Conservation (phyloP, 2,329 filamentous ascomycete genomes). For the Aphanoascus verrucosus region DNA sequence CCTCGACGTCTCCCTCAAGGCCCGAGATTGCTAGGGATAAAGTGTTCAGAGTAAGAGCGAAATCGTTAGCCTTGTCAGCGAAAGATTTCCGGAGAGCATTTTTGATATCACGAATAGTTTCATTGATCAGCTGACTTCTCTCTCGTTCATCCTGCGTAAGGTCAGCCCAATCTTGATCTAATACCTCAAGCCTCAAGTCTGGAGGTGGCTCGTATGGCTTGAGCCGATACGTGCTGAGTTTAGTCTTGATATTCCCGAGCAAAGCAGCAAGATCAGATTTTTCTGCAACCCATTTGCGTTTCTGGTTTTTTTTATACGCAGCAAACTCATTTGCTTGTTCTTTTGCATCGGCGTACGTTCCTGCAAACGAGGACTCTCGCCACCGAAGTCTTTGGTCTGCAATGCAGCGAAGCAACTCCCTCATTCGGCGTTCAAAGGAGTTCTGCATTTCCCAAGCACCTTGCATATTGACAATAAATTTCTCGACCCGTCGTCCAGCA, state of each 20-base stretch:
- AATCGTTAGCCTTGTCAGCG: conserved; percentile 96
- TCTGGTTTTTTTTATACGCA: conserved; percentile 79
- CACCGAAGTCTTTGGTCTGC: conserved; percentile 62
- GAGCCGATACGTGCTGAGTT: conserved; percentile 86
- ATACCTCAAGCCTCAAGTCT: conserved; percentile 67
- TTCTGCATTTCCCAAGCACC: conserved; percentile 99
- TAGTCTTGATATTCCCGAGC: conserved; percentile 97
- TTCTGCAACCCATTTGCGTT: conserved; percentile 93
- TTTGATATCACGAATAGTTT: conserved; percentile 97
- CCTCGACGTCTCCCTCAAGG: conserved; percentile 93
- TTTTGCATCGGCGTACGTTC: conserved; percentile 88
- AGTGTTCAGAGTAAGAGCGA: conserved; percentile 87
- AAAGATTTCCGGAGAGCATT: conserved; percentile 86
- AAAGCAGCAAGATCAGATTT: conserved; percentile 91
- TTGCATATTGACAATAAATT: conserved; percentile 98
- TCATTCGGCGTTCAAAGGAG: conserved; percentile 85
- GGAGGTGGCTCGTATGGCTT: conserved; percentile 81
- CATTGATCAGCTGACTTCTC: conserved; percentile 88
- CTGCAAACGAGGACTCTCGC: conserved; percentile 72
- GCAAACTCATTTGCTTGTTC: conserved; percentile 71
- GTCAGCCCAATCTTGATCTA: conserved; percentile 71
- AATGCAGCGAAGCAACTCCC: conserved; percentile 65
- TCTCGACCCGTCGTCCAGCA: conserved; percentile 88
- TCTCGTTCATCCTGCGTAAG: conserved; percentile 76
- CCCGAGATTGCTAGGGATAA: conserved; percentile 90